Base-by-base conservation (phyloP, 805 yeast genomes). In the Peterozyma xylosa region DNA sequence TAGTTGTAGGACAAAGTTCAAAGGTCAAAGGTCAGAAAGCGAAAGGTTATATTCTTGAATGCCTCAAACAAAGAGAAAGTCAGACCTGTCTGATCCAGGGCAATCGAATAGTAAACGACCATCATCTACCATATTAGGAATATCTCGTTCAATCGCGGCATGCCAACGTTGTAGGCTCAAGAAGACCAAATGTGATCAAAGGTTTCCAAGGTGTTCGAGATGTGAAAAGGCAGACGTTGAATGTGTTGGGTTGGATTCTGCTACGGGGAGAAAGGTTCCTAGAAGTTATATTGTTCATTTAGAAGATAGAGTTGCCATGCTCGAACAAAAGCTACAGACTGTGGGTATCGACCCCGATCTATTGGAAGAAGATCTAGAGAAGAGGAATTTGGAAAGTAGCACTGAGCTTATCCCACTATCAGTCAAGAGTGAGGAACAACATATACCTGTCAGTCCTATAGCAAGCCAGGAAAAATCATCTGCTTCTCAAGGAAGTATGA, bases 251-350 rank as follows among this genome's bases (percentile, higher is more conserved):
- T 61, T 86, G 3, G 96, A 90, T 57, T 89, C 95, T 0, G 87
- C 89, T 6, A 86, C 96, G 0, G 95, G 96, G 0, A 68, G 95
- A 43, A 88, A 84, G 51, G 78, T 88, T 1, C 95, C 96, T 0
- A 66, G 97, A 34, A 83, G 88, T 2, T 84, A 85, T 55, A 76
- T 87, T 3, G 72, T 78, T 16, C 82, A 80, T 52, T 64, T 88
- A 46, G 96, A 88, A 56, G 80, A 78, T 45, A 65, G 80, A 33
- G 67, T 87, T 2, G 67, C 70, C 9, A 62, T 64, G n/a, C 63
- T 88, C 47, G 86, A 85, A 57, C 52, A 55, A 5, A 64, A 70
- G 46, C 57, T 86, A 29, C 58, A 61, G 45, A 63, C 60, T 11
- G 54, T 64, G 45, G 82, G 77, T 0, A 54, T 70, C 2, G 70